Base-by-base conservation (phyloP, 2,329 filamentous ascomycete genomes). In the Acephala macrosclerotiorum region DNA sequence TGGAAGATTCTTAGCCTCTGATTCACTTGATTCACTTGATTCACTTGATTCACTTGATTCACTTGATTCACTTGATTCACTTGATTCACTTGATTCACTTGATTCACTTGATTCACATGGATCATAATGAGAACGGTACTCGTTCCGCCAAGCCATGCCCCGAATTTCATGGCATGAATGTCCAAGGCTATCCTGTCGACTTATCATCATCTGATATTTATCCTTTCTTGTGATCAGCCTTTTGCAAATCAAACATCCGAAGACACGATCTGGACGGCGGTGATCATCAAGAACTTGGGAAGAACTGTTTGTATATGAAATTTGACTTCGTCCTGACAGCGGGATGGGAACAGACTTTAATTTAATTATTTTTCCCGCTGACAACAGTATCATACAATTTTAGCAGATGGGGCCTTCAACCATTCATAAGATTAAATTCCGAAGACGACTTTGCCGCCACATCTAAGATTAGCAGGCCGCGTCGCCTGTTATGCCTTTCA, bases 91-190 rank as follows among this genome's bases (percentile, higher is more conserved):
- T 60, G 56, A 49, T 66, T 55, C 29, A 33, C 36, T 16, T 60
- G 56, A 49, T 66, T 55, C 29, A 33, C 36, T 16, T 22, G 22
- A 16, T 25, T 22, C 25, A 59, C 35, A 38, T 25, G 29, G 59
- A 33, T 40, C 25, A 22, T 55, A 8, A 62, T 45, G 59, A 55
- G 55, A 45, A 33, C 35, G 36, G 45, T 29, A 58, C n/a, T 61
- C 25, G 20, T 51, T 61, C 47, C 47, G 16, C n/a, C 35, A 36
- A 58, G 20, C 22, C 20, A 22, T 22, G 25, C 29, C 45, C 36
- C 33, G 18, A 58, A 14, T 11, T 58, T 66, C 61, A 68, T 61
- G 60, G 36, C 61, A 60, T 62, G 42, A 63, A 58, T 55, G 14
- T 22, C 25, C 22, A 33, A 7, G 35, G 36, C 55, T 45, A 58